Percentiles rank a stretch among this genome's conserved stretches.
Evolutionary conservation across 768 basidiomycete genomes (phyloP).

Genomic region (Termitomyces heimii): DNA sequence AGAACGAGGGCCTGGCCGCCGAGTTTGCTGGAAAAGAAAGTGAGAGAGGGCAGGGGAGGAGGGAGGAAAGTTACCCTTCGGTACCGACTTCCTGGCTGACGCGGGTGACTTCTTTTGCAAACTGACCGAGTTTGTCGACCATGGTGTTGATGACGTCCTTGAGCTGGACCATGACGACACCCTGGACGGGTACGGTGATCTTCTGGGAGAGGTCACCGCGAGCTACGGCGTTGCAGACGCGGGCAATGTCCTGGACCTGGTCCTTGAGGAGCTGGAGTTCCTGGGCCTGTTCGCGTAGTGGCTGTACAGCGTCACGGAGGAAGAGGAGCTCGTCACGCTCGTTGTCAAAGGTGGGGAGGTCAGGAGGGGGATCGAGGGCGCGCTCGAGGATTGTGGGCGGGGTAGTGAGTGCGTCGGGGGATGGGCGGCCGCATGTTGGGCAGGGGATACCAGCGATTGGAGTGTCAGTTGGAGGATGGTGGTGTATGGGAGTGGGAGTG

Average conservation of each 20-base stretch:
- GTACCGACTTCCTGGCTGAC: conserved; percentile 83
- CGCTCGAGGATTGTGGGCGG: neutral
- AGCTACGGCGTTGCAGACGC: conserved; percentile 78
- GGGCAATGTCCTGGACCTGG: conserved; percentile 77
- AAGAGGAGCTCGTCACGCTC: conserved; percentile 8
- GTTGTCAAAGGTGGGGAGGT: conserved; percentile 1
- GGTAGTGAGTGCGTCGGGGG: neutral
- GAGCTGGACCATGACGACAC: conserved; percentile 74
- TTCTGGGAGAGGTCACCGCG: conserved; percentile 72
- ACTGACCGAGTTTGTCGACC: conserved; percentile 69
- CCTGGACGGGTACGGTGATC: conserved; percentile 74
- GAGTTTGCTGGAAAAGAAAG: conserved; percentile 53
- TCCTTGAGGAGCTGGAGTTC: conserved; percentile 77
- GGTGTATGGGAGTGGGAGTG: neutral
- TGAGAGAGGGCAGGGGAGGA: neutral
- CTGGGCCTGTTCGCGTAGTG: conserved; percentile 27
- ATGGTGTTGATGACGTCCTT: conserved; percentile 75
- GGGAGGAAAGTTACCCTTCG: conserved; percentile 44
- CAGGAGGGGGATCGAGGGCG: neutral
- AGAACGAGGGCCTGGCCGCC: conserved; percentile 83
- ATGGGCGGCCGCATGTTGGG: conserved; percentile 7
- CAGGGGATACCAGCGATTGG: conserved; percentile 7
- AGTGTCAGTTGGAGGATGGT: neutral
- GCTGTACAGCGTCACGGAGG: neutral
- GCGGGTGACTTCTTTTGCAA: conserved; percentile 88